These are phyloP conservation scores for Trifolium dubium DNA, from an alignment of 306 rosid genomes.

Conservation along the genomic window DNA sequence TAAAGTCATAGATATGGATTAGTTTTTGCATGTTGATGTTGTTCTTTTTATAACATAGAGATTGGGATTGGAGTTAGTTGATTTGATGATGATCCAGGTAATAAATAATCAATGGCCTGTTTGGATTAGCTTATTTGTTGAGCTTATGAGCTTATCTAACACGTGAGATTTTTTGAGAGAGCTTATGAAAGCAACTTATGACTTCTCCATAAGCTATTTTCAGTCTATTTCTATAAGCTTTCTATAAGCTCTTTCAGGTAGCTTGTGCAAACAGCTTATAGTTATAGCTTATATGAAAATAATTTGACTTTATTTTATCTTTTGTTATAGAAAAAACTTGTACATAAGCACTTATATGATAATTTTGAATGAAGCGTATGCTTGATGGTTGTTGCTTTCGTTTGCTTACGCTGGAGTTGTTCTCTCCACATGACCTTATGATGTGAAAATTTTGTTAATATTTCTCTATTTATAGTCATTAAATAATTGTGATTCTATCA, in stretches of 20 bases:
- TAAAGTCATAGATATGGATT: slow-evolving; percentile 21
- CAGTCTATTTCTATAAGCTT: too few relatives aligned
- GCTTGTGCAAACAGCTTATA: too few relatives aligned
- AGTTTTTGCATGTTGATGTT: slow-evolving; percentile 32
- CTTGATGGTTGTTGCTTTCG: slow-evolving; percentile 25
- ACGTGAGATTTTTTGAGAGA: too few relatives aligned
- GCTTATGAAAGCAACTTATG: too few relatives aligned
- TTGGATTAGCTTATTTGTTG: too few relatives aligned
- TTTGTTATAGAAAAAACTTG: too few relatives aligned
- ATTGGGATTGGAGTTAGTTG: not conserved
- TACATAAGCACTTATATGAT: too few relatives aligned
- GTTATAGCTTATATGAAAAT: too few relatives aligned
- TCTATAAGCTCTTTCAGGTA: too few relatives aligned
- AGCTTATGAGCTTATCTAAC: too few relatives aligned
- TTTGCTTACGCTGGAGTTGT: not conserved
- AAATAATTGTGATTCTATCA: not conserved
- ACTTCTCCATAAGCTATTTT: too few relatives aligned
- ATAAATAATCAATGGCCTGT: not conserved
- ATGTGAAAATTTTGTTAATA: slow-evolving; percentile 3
- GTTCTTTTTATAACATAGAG: not conserved
- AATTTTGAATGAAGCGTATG: slow-evolving; percentile 25
- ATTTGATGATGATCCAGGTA: slow-evolving; percentile 7
- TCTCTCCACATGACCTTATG: not conserved
- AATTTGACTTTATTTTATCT: too few relatives aligned
- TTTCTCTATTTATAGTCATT: not conserved